Percentiles rank a stretch among this genome's conserved stretches.
These are phyloP conservation scores for Diaporthe batatas DNA, from an alignment of 2,329 filamentous ascomycete species.

Conservation along the genomic window DNA sequence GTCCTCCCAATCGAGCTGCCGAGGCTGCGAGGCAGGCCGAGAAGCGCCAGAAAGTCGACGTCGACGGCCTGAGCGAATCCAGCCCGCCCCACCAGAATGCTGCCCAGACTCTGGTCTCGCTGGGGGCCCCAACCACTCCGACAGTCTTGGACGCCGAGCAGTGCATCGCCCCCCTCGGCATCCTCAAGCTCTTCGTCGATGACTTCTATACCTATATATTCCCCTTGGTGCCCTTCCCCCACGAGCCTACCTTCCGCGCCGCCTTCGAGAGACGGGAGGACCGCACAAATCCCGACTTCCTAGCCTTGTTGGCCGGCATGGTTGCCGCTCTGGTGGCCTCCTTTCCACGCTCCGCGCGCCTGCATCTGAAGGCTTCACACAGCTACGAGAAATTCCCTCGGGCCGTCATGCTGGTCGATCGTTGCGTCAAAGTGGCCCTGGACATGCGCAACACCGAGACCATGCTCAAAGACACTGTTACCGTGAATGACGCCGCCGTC, in stretches of 20 bases:
- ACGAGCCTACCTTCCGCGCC: conserved; percentile 81
- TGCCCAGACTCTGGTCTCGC: conserved; percentile 63
- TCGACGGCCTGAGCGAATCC: conserved; percentile 31
- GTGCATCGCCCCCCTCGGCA: conserved; percentile 75
- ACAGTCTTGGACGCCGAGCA: conserved; percentile 70
- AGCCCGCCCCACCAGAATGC: conserved; percentile 61
- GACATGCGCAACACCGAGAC: conserved; percentile 73
- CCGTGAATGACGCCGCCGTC: conserved; percentile 72
- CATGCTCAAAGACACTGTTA: conserved; percentile 61
- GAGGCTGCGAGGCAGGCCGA: conserved; percentile 65
- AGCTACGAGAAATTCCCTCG: conserved; percentile 76
- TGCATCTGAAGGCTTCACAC: conserved; percentile 77
- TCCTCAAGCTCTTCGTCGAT: conserved; percentile 78
- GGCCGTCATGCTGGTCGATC: conserved; percentile 77
- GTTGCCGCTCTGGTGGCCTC: conserved; percentile 80
- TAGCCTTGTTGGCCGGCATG: conserved; percentile 81
- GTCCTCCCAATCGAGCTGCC: conserved; percentile 71
- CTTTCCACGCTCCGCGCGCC: conserved; percentile 78
- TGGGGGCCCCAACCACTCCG: conserved; percentile 53
- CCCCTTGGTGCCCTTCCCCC: conserved; percentile 81
- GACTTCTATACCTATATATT: conserved; percentile 89
- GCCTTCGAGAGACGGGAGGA: conserved; percentile 77
- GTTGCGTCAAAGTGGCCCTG: conserved; percentile 78
- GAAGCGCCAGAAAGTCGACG: conserved; percentile 60
- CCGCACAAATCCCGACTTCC: conserved; percentile 73